Base-by-base conservation (phyloP, 805 yeast genomes). In the Komagataella pastoris region DNA sequence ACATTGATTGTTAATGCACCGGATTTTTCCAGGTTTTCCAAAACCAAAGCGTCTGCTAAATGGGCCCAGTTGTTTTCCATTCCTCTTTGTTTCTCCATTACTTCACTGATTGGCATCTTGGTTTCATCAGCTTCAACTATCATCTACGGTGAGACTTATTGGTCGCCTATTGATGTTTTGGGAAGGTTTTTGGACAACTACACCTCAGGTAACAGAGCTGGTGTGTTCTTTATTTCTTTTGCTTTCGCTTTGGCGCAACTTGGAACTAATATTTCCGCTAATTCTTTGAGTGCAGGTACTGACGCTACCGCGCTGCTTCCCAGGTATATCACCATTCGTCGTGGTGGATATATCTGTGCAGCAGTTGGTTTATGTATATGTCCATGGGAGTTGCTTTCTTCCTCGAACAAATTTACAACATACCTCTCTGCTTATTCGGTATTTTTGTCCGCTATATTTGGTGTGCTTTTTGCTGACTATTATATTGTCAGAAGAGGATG, bases 1-100 rank as follows among this genome's bases (percentile, higher is more conserved):
- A 85, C 96, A n/a, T 74, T 88, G 60, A 85, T 89, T 61, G 77
- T 85, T 51, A 88, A 88, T 67, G 86, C 93, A 14, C 95, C 96
- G 1, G 97, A 88, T 71, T 88, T 88, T 66, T 76, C 95, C 23
- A 79, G 97, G 65, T 83, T 88, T 68, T 85, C 95, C 7, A 76
- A 73, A 56, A 80, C 79, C 19, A 72, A 75, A 50, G 64, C 59
- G 47, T 69, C 78, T 18, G 73, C 83, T 3, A 59, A 71, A n/a
- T 71, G 74, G 65, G 75, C 88, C 1, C 88, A 82, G 64, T 61
- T 73, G 47, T 60, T 84, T 45, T 72, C 91, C 2, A 79, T 89
- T 55, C 96, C 96, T 43, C 54, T 85, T 18, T 77, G 87, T 58
- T 88, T 87, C 67, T 83, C 89, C 3, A 60, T 88, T 53, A 88